phyloP scores from a whole-genome alignment of 768 basidiomycete genomes.

The Amanita subjunquillea region DNA sequence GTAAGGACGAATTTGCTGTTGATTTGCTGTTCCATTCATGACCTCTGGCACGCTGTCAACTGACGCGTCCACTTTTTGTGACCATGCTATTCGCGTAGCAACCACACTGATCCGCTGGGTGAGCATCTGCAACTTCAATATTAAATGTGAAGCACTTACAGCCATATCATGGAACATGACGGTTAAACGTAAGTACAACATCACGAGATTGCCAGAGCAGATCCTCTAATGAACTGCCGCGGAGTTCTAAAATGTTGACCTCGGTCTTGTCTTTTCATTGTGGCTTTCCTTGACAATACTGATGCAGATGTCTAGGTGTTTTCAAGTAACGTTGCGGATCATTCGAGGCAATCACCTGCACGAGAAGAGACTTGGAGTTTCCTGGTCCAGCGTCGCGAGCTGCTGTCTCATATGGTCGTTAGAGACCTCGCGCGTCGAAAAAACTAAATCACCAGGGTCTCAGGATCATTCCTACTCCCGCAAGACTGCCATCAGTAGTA shows the following conservation, averaged over 20 bases:
- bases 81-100: not conserved
- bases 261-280: not conserved
- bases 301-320: not conserved
- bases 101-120: not conserved
- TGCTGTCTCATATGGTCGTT: not conserved
- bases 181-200: not conserved
- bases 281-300: not conserved
- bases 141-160: not conserved
- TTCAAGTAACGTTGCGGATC: constrained; percentile 2
- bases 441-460: too few species aligned
- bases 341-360: not conserved
- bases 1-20: not conserved
- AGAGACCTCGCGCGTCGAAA: not conserved
- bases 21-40: not conserved
- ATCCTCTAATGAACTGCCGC: not conserved
- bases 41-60: not conserved
- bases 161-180: not conserved
- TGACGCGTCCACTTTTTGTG: not conserved
- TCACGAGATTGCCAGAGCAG: not conserved
- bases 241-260: not conserved
- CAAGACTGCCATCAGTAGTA: too few species aligned
- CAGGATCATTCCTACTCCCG: too few species aligned
- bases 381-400: not conserved
- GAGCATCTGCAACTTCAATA: not conserved
- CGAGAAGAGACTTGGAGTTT: not conserved